These are phyloP conservation scores for Ligustrum vulgare DNA, from an alignment of 257 asterid genomes.

Conservation along the genomic window DNA sequence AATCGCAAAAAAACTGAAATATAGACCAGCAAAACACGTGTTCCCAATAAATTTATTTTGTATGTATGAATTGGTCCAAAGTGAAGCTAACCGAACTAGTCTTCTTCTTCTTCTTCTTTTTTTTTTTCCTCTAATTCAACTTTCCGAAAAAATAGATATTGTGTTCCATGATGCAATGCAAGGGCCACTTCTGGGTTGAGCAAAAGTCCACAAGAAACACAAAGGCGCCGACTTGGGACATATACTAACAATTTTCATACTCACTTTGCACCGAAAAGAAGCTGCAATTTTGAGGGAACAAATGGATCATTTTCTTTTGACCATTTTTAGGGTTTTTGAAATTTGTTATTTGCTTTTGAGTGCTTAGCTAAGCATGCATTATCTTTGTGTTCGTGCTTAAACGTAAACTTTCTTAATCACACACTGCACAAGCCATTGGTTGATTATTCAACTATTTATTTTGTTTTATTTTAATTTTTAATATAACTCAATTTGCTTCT, in stretches of 20 bases:
- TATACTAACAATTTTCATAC: constrained; percentile 22
- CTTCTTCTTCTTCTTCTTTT: too few relatives aligned
- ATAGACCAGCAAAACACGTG: too few relatives aligned
- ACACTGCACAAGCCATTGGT: not conserved
- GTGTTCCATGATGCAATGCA: too few relatives aligned
- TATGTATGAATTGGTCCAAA: too few relatives aligned
- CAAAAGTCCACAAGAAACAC: constrained; percentile 11
- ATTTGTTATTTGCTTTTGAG: constrained; percentile 25
- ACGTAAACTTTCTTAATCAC: constrained; percentile 38
- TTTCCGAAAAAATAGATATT: too few relatives aligned
- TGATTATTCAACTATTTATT: not conserved
- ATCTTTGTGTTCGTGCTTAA: constrained; percentile 42
- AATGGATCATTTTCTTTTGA: constrained; percentile 10
- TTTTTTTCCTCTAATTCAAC: too few relatives aligned
- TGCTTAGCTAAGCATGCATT: constrained; percentile 37
- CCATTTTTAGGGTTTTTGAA: not conserved
- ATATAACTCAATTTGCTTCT: not conserved
- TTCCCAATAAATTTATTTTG: too few relatives aligned
- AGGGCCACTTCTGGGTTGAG: too few relatives aligned
- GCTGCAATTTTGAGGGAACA: constrained; percentile 19
- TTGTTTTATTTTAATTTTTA: not conserved
- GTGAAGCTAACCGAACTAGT: too few relatives aligned
- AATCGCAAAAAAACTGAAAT: too few relatives aligned
- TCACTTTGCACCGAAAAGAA: constrained; percentile 54
- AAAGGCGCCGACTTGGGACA: constrained; percentile 25